These are phyloP conservation scores for Rhodamnia rubescens DNA, from an alignment of 345 rosid genomes.

Conservation along the genomic window DNA sequence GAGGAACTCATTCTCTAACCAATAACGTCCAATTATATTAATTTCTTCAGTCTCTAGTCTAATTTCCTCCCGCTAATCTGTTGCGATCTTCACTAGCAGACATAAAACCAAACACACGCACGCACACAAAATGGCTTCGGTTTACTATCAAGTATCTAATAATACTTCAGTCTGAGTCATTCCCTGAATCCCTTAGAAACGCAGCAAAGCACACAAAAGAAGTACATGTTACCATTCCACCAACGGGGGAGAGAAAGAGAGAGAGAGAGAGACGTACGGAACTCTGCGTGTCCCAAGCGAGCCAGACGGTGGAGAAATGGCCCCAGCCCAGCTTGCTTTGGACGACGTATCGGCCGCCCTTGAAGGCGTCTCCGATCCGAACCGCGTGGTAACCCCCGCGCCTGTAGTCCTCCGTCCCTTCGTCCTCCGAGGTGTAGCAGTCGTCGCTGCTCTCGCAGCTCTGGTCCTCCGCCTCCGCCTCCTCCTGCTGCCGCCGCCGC, in stretches of 20 bases:
- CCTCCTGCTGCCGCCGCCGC: neutral
- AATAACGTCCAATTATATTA: neutral
- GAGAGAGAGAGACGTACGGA: constrained; percentile 15
- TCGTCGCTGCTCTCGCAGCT: constrained; percentile 39
- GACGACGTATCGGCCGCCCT: constrained; percentile 51
- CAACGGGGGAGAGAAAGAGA: neutral
- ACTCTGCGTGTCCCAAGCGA: constrained; percentile 52
- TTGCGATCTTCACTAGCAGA: neutral
- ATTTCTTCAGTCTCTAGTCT: neutral
- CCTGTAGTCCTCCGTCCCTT: constrained; percentile 64
- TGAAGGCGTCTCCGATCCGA: constrained; percentile 52
- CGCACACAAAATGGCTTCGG: neutral
- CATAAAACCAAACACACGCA: neutral
- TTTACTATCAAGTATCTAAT: neutral
- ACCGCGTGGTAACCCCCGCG: constrained; percentile 71
- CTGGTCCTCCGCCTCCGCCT: constrained; percentile 19
- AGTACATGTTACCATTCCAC: neutral
- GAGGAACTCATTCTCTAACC: neutral
- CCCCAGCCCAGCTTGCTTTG: constrained; percentile 79
- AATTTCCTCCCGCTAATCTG: neutral
- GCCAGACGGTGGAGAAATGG: constrained; percentile 84
- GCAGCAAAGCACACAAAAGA: neutral
- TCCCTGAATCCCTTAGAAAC: neutral
- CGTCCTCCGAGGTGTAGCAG: constrained; percentile 51
- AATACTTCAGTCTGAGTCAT: neutral